Conservation (phyloP, 2,329 filamentous ascomycete species). For the Grosmannia huntii region DNA sequence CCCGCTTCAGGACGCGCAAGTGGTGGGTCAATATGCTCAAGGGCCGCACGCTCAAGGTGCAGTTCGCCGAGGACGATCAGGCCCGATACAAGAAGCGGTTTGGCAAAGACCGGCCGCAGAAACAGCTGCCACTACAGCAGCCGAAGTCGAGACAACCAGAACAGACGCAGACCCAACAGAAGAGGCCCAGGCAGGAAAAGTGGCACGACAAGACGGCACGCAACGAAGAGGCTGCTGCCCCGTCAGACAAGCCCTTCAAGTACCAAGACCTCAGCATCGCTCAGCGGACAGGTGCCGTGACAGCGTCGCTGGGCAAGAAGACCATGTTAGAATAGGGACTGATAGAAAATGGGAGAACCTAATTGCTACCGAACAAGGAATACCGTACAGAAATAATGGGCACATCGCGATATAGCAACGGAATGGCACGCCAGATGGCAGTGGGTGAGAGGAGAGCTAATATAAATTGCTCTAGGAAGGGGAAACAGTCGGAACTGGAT, state of each 20-base stretch:
- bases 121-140: conserved; percentile 19
- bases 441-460: background rate
- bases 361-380: background rate
- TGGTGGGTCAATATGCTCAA: conserved; percentile 80
- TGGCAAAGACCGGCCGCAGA: conserved; percentile 53
- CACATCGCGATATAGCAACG: too few relatives aligned
- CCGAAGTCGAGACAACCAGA: background rate
- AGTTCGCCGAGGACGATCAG: conserved; percentile 86
- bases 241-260: conserved; percentile 19
- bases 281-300: conserved; percentile 66
- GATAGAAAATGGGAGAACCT: background rate
- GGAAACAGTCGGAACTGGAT: background rate
- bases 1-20: conserved; percentile 48
- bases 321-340: conserved; percentile 56
- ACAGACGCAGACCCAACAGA: conserved; percentile 7
- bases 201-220: conserved; percentile 14
- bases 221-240: conserved; percentile 1
- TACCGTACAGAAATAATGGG: background rate
- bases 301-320: conserved; percentile 68
- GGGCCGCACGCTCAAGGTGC: conserved; percentile 71
- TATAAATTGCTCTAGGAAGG: background rate
- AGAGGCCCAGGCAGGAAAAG: conserved; percentile 17
- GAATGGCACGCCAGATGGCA: too few relatives aligned
- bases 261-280: conserved; percentile 37
- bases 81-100: conserved; percentile 89